Evolutionary conservation across 2,329 filamentous ascomycete species (phyloP), one percentile per base, ranked within the genome.

Genomic region (Paraconiothyrium sp.): DNA sequence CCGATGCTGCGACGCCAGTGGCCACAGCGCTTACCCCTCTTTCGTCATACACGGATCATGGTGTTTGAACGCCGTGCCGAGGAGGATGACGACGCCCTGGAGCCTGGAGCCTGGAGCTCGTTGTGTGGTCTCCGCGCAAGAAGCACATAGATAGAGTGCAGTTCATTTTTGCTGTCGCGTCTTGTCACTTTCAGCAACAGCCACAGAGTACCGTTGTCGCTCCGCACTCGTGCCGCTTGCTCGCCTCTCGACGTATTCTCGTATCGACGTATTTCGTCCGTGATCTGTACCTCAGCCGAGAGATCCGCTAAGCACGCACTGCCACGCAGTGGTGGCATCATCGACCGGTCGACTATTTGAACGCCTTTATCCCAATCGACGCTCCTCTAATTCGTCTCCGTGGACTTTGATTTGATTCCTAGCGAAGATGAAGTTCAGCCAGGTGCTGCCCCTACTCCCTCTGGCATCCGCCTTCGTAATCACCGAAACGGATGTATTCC

Each of bases 401-500:
- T 56, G 50, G 48, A 54, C 41, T 56, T 58, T 58, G 48, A 63
- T 41, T 59, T 62, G 39, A 57, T 13, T 13, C 9, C 11, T 5
- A 57, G 39, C 52, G 66, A 79, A 63, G 48, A 86, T 86, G 84
- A 85, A 81, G 77, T 76, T 84, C 71, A 74, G 76, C 55, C 76
- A 77, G 51, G 66, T 86, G 48, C 71, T 87, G 63, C 82, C 84
- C 59, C 76, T 86, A 54, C 81, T 82, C 67, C 83, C 84, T 34
- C 65, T 84, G 54, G 76, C 81, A 64, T 77, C 83, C 56, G 85
- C 85, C 30, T 81, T 87, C 57, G 83, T 87, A 61, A 77, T 88
- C 52, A 84, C 85, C 16, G 80, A 85, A 51, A 79, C 84, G 64
- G 71, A 83, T 58, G 76, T 85, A 22, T 79, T 84, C 62, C 76